Evolutionary conservation across 768 basidiomycete genomes (phyloP).

Genomic region (Leccinum olivaceopallidum): DNA sequence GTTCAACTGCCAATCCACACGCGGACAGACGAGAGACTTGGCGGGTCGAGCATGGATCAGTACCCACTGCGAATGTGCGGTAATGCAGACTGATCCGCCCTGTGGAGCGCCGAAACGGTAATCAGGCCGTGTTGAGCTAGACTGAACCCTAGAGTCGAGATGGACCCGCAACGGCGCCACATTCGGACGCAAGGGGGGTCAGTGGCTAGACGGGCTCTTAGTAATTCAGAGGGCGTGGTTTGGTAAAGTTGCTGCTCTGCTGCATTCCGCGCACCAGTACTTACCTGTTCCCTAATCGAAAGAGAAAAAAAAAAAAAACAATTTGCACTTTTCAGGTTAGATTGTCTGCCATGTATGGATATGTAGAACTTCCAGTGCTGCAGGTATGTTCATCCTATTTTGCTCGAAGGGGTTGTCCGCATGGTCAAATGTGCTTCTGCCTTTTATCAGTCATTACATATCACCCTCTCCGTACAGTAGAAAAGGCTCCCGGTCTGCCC

Average conservation of each 20-base stretch:
- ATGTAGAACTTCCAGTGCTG: slow-evolving; percentile 9
- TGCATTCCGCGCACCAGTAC: slow-evolving; percentile 11
- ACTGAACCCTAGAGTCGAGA: slow-evolving; percentile 10
- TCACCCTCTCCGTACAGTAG: slow-evolving; percentile 13
- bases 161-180: slow-evolving; percentile 7
- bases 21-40: slow-evolving; percentile 2
- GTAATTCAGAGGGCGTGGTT: slow-evolving; percentile 23
- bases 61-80: neutral
- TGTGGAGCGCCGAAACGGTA: neutral
- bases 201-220: slow-evolving; percentile 2
- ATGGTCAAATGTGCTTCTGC: slow-evolving; percentile 20
- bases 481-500: slow-evolving; percentile 20
- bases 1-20: neutral
- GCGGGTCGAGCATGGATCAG: neutral
- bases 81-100: slow-evolving; percentile 15
- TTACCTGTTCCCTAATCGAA: slow-evolving; percentile 23
- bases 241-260: slow-evolving; percentile 26
- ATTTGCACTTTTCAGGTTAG: slow-evolving; percentile 37
- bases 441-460: slow-evolving; percentile 16
- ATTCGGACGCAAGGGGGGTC: neutral
- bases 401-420: slow-evolving; percentile 22
- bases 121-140: neutral
- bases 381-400: slow-evolving; percentile 20
- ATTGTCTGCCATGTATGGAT: slow-evolving; percentile 30
- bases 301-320: slow-evolving; percentile 2